Evolutionary conservation across 2,329 filamentous ascomycete genomes (phyloP).

Genomic region (Xylaria sp.): DNA sequence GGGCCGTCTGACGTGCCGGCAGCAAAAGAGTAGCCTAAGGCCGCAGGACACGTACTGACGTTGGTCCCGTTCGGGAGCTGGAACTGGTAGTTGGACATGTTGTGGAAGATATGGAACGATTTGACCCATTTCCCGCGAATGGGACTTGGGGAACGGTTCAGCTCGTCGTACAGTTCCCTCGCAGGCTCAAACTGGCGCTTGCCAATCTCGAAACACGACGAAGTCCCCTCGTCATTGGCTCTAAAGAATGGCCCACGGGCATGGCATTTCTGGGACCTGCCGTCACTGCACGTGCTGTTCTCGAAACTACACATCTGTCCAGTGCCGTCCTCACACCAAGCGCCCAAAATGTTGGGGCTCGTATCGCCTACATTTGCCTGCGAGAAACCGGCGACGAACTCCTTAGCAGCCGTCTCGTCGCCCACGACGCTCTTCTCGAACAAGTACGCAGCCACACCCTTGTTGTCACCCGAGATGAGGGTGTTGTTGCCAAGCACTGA

Average conservation of each 20-base stretch:
- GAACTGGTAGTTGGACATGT: conserved; percentile 80
- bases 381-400: conserved; percentile 89
- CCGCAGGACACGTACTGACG: conserved; percentile 81
- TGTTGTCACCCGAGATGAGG: conserved; percentile 91
- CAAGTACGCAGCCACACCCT: conserved; percentile 86
- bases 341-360: conserved; percentile 83
- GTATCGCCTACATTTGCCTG: conserved; percentile 93
- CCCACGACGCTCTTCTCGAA: conserved; percentile 72
- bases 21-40: conserved; percentile 89
- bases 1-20: conserved; percentile 92
- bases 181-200: conserved; percentile 66
- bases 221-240: conserved; percentile 71
- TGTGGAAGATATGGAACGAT: conserved; percentile 83
- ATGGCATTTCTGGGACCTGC: conserved; percentile 73
- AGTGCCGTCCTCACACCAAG: conserved; percentile 87
- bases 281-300: conserved; percentile 81
- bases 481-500: conserved; percentile 93
- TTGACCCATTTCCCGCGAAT: conserved; percentile 71
- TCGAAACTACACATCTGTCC: conserved; percentile 73
- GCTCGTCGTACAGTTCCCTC: conserved; percentile 54
- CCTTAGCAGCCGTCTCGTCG: conserved; percentile 61
- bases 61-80: conserved; percentile 71
- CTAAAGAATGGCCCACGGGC: conserved; percentile 74
- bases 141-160: conserved; percentile 53
- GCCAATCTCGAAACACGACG: conserved; percentile 78